A percentile compares a stretch with the other conserved stretches of the same genome.
Evolutionary conservation across 441 rosid species (phyloP).

Genomic region (Euphorbia celastroides): DNA sequence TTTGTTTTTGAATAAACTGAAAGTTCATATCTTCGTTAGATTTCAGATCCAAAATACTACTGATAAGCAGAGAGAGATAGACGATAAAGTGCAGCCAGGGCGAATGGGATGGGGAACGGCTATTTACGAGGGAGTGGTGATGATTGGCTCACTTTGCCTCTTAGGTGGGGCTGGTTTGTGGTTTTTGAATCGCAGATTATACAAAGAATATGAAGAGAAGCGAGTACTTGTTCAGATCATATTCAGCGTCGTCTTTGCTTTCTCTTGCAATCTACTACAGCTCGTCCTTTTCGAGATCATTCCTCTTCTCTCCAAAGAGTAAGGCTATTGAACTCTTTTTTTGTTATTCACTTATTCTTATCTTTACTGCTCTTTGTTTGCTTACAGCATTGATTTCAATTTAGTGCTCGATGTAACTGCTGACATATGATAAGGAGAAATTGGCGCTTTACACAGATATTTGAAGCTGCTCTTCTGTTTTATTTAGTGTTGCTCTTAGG

Average conservation of each 20-base stretch:
- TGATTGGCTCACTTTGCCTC: conserved; percentile 59
- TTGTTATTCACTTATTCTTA: background rate
- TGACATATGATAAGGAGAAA: background rate
- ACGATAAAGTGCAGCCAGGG: background rate
- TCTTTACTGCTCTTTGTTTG: background rate
- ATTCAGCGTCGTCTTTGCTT: conserved; percentile 91
- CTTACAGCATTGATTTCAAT: conserved; percentile 1
- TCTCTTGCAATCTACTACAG: conserved; percentile 97
- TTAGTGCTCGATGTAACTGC: background rate
- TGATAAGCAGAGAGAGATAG: background rate
- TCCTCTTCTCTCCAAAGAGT: conserved; percentile 89
- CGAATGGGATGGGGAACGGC: conserved; percentile 74
- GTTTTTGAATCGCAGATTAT: conserved; percentile 78
- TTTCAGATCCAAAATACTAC: background rate
- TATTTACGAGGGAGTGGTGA: conserved; percentile 67
- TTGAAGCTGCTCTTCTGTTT: background rate
- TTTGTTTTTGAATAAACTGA: background rate
- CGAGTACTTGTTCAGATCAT: conserved; percentile 88
- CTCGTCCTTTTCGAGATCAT: conserved; percentile 97
- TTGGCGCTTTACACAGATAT: background rate
- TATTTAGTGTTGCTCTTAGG: background rate
- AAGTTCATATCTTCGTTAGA: background rate
- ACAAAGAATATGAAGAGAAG: conserved; percentile 98
- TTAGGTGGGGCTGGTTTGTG: conserved; percentile 91
- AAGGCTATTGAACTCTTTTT: conserved; percentile 1